phyloP scores from a whole-genome alignment of 2,329 filamentous ascomycete genomes.

The Pseudogymnoascus sp. region DNA sequence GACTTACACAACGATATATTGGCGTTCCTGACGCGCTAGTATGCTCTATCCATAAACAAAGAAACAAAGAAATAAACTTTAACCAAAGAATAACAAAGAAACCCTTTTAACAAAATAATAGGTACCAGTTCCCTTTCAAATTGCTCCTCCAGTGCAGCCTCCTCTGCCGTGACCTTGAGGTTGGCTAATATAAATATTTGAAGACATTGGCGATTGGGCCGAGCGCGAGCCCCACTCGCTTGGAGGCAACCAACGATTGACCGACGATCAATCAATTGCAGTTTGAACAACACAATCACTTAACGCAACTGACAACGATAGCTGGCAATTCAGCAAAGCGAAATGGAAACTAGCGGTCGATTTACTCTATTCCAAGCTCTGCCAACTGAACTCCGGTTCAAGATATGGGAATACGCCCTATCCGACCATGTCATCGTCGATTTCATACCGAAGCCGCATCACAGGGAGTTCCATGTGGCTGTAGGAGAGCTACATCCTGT shows the following conservation, averaged over 20 bases:
- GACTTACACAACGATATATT: too few species aligned
- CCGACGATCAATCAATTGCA: too few species aligned
- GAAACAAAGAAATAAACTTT: too few species aligned
- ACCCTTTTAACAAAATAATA: too few species aligned
- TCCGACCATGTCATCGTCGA: slow-evolving; percentile 17
- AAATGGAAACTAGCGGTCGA: not conserved
- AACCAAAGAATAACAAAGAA: too few species aligned
- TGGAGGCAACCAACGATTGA: not conserved
- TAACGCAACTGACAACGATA: not conserved
- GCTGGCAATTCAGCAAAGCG: not conserved
- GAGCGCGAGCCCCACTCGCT: too few species aligned
- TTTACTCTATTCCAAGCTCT: slow-evolving; percentile 19
- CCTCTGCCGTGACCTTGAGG: too few species aligned
- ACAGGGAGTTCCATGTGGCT: not conserved
- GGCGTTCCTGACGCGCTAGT: too few species aligned
- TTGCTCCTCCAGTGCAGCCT: too few species aligned
- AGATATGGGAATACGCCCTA: slow-evolving; percentile 19
- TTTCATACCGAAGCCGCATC: not conserved
- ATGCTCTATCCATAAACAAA: too few species aligned
- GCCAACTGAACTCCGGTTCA: slow-evolving; percentile 21
- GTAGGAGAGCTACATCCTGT: not conserved
- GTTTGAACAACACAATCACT: not conserved
- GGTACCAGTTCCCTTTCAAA: too few species aligned
- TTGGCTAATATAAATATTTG: not conserved
- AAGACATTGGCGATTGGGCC: not conserved